These are phyloP conservation scores for Aspergillus aculeatinus DNA, from an alignment of 2,329 filamentous ascomycete species.

Conservation along the genomic window DNA sequence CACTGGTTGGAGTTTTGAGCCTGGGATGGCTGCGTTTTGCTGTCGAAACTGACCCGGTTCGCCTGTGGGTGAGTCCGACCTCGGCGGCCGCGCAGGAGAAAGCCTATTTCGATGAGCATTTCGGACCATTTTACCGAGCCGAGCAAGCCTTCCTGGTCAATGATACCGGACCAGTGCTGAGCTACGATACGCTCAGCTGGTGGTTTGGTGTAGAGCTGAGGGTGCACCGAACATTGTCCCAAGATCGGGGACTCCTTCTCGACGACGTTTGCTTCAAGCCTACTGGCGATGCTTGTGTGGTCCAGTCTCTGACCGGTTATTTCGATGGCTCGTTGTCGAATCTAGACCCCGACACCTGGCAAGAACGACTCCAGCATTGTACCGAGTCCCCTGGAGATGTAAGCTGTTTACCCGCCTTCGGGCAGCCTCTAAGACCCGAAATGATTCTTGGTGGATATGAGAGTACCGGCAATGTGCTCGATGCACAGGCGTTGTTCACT, in stretches of 20 bases:
- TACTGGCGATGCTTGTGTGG: constrained; percentile 80
- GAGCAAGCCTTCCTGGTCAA: constrained; percentile 95
- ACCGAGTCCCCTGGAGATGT: constrained; percentile 69
- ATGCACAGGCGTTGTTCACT: constrained; percentile 77
- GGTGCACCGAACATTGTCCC: constrained; percentile 69
- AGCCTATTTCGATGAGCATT: constrained; percentile 85
- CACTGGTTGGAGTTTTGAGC: constrained; percentile 76
- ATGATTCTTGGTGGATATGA: constrained; percentile 83
- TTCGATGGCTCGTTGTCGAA: constrained; percentile 67
- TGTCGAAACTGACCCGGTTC: constrained; percentile 86
- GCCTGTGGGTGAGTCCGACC: constrained; percentile 93
- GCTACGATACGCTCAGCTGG: constrained; percentile 85
- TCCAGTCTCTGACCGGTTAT: constrained; percentile 90
- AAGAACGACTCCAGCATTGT: constrained; percentile 69
- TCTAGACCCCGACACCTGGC: constrained; percentile 68
- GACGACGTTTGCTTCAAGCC: constrained; percentile 94
- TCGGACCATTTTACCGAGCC: constrained; percentile 92
- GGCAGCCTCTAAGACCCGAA: constrained; percentile 80
- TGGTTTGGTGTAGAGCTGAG: constrained; percentile 88
- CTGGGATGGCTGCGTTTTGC: constrained; percentile 84
- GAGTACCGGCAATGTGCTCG: constrained; percentile 60
- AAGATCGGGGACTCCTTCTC: constrained; percentile 66
- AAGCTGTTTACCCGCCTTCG: constrained; percentile 81
- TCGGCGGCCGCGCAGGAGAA: constrained; percentile 92
- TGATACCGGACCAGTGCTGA: constrained; percentile 80